Evolutionary conservation across 2,329 filamentous ascomycete genomes (phyloP).

Genomic region (Chaetomium sp.): DNA sequence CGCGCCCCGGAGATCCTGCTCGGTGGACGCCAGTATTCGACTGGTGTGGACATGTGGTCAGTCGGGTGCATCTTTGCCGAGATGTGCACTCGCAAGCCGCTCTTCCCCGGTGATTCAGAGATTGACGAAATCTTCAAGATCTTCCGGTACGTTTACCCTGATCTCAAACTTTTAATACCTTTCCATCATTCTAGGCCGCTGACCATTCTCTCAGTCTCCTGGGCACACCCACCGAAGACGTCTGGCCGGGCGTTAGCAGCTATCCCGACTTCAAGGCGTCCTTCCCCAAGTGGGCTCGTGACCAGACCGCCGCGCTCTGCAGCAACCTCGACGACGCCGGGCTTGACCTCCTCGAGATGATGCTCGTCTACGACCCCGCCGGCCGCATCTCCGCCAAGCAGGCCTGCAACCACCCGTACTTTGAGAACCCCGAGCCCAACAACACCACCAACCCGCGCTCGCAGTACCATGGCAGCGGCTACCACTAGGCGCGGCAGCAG

Average conservation of each 20-base stretch:
- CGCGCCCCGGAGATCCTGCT: slow-evolving; percentile 80
- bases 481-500: slow-evolving; percentile 25
- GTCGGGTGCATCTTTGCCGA: slow-evolving; percentile 87
- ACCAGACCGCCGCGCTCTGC: slow-evolving; percentile 57
- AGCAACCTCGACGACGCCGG: slow-evolving; percentile 63
- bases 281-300: slow-evolving; percentile 79
- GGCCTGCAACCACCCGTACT: slow-evolving; percentile 77
- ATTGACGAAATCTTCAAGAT: slow-evolving; percentile 96
- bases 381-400: slow-evolving; percentile 81
- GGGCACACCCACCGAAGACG: slow-evolving; percentile 70
- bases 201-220: slow-evolving; percentile 46
- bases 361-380: slow-evolving; percentile 79
- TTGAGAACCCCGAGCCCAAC: slow-evolving; percentile 46
- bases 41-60: slow-evolving; percentile 92
- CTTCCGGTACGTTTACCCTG: slow-evolving; percentile 56
- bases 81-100: slow-evolving; percentile 84
- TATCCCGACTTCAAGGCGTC: slow-evolving; percentile 86
- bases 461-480: slow-evolving; percentile 25
- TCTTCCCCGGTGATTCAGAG: slow-evolving; percentile 84
- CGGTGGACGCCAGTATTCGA: slow-evolving; percentile 81
- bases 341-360: slow-evolving; percentile 56
- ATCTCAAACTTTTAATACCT: background rate
- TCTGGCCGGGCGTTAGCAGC: slow-evolving; percentile 80
- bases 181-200: background rate
- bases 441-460: slow-evolving; percentile 43